phyloP scores from a whole-genome alignment of 2,329 filamentous ascomycete genomes.

The Pseudopithomyces maydicus region DNA sequence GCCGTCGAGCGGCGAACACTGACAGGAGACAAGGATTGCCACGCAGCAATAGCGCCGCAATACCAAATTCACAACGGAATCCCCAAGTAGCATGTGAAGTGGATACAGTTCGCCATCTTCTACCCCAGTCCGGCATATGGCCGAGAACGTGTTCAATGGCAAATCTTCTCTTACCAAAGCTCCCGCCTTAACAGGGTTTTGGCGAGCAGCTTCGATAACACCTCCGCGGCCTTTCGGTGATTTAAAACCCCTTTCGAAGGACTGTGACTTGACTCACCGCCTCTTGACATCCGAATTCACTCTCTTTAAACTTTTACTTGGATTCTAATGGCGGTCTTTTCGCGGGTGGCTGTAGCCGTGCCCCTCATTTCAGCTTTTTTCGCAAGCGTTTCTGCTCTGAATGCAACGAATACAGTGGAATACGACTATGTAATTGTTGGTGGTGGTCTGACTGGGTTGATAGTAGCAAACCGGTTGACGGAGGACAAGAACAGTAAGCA shows the following conservation, averaged over 20 bases:
- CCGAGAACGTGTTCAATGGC: neutral
- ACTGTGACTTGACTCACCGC: neutral
- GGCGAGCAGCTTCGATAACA: neutral
- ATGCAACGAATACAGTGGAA: neutral
- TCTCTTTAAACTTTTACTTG: neutral
- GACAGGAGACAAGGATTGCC: neutral
- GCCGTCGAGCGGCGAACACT: neutral
- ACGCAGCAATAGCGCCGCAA: neutral
- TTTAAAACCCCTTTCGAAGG: neutral
- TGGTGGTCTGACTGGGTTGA: constrained; percentile 18
- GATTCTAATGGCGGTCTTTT: neutral
- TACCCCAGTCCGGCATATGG: neutral
- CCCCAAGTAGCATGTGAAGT: neutral
- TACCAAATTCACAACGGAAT: neutral
- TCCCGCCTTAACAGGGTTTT: neutral
- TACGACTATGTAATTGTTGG: constrained; percentile 39
- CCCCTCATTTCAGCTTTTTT: constrained; percentile 29
- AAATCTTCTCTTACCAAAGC: neutral
- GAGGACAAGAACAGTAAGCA: constrained; percentile 29
- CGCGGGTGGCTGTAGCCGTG: constrained; percentile 28
- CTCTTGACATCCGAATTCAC: neutral
- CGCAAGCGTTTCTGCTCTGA: constrained; percentile 20
- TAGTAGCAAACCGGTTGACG: constrained; percentile 34
- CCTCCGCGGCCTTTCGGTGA: neutral
- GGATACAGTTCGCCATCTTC: neutral